phyloP scores from a whole-genome alignment of 148 eudicot genomes.

The Beta vulgaris region DNA sequence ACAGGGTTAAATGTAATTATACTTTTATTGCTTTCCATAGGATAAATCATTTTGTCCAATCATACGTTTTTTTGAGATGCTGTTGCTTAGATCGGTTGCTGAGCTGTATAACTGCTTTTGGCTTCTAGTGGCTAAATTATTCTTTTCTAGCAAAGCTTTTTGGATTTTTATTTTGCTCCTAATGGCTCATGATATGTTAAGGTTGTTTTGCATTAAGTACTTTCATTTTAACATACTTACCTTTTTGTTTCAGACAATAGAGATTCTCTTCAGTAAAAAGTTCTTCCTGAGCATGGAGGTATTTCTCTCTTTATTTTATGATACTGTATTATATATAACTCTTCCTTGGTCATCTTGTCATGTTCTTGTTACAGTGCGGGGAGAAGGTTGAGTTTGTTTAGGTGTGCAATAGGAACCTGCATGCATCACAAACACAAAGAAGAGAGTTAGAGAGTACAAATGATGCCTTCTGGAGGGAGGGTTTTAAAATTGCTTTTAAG shows the following conservation, averaged over 20 bases:
- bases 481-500: too few relatives aligned
- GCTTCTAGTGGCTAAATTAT: not conserved
- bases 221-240: constrained; percentile 14
- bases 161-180: not conserved
- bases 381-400: not conserved
- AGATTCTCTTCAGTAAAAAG: constrained; percentile 81
- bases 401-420: not conserved
- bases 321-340: not conserved
- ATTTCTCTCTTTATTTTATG: constrained; percentile 20
- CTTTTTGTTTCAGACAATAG: constrained; percentile 74
- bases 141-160: not conserved
- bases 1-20: not conserved
- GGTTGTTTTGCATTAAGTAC: constrained; percentile 4
- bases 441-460: not conserved
- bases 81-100: not conserved
- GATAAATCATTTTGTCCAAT: not conserved
- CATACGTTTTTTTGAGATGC: not conserved
- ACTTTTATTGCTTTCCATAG: not conserved
- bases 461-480: not conserved
- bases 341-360: constrained; percentile 7
- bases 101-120: constrained; percentile 2
- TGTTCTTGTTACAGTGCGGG: not conserved
- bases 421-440: not conserved
- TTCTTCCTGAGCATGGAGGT: constrained; percentile 88
- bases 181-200: not conserved